Base-by-base conservation (phyloP, 495 filamentous ascomycete species). In the Pyrenopolyporus hunteri region DNA sequence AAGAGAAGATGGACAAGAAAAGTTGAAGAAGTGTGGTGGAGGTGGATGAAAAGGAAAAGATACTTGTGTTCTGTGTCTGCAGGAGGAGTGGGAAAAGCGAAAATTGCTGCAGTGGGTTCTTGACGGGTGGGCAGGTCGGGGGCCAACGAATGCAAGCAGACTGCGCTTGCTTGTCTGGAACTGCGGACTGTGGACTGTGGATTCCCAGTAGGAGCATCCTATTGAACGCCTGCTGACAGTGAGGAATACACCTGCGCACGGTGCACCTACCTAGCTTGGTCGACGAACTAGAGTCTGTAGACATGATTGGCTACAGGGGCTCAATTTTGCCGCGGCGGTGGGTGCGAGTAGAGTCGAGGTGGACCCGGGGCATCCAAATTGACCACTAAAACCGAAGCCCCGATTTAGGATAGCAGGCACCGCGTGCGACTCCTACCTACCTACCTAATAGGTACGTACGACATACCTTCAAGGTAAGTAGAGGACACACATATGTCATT, bases 1-100 rank as follows among this genome's bases (percentile, higher is more conserved):
- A 68, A 67, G 59, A 70, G 62, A 63, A 68, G 59, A 71, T 67
- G 64, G 62, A 66, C 57, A 64, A 70, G 70, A 70, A 70, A 71
- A 62, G 62, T 57, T 57, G 55, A 61, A 67, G 59, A 65, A 59
- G 65, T 53, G 58, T 58, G 57, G 69, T 59, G 61, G 59, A 61
- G 57, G 69, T 59, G 61, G 59, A 61, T 48, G 66, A 50, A 63
- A 70, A 44, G 67, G n/a, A 77, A 66, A 64, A 67, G 70, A 67
- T 69, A 64, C 55, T 59, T 60, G 59, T 42, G 52, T 48, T 51
- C n/a, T n/a, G n/a, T 60, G 62, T 48, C 61, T 67, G 63, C 68
- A 70, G 66, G 66, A 70, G 62, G 68, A 69, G 70, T 47, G 70
- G 68, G 69, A 63, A 68, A 51, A 60, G 56, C 55, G 56, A 70